Evolutionary conservation across 306 rosid genomes (phyloP).

Genomic region (Pachyrhizus erosus): DNA sequence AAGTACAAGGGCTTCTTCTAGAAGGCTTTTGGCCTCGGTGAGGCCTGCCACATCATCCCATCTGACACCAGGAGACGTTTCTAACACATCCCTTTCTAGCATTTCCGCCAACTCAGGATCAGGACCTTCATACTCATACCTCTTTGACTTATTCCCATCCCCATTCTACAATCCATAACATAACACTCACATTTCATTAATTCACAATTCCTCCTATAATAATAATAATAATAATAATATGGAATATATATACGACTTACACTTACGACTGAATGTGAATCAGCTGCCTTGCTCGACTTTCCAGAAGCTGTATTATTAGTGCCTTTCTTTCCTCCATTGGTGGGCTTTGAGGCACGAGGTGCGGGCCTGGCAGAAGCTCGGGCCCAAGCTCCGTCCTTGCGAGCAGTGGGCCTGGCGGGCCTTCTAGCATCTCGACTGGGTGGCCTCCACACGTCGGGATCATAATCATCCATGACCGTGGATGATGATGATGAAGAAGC

Average conservation of each 20-base stretch:
- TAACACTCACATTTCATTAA: too few species aligned
- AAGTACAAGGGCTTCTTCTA: conserved; percentile 98
- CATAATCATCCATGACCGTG: too few species aligned
- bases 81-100: conserved; percentile 96
- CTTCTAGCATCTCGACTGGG: conserved; percentile 87
- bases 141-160: conserved; percentile 73
- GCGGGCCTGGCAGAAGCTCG: conserved; percentile 53
- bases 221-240: too few species aligned
- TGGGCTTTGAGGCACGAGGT: conserved; percentile 60
- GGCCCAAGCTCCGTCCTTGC: conserved; percentile 77
- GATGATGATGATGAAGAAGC: too few species aligned
- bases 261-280: too few species aligned
- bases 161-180: too few species aligned
- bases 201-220: too few species aligned
- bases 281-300: too few species aligned
- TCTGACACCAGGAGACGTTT: conserved; percentile 95
- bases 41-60: conserved; percentile 99
- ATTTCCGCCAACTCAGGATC: conserved; percentile 96
- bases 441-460: conserved; percentile 97
- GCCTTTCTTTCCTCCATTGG: conserved; percentile 69
- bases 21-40: conserved; percentile 89
- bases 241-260: too few species aligned
- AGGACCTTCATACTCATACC: conserved; percentile 87
- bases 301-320: too few species aligned
- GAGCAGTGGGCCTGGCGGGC: conserved; percentile 68